Conservation (phyloP, 116 monocot genomes). For the Trichopus zeylanicus region DNA sequence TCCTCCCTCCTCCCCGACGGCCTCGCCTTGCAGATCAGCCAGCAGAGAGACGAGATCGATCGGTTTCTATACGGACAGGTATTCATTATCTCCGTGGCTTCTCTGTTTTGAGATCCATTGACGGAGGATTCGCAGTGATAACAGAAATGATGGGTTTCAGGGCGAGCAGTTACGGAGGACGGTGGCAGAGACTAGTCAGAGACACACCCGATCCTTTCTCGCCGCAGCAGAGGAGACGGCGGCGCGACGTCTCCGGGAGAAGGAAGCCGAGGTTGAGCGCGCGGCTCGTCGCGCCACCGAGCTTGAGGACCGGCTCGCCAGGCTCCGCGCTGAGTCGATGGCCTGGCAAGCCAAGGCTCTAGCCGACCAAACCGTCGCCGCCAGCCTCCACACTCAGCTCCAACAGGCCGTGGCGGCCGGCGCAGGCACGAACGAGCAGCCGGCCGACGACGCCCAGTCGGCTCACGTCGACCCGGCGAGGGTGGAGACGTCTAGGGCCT, state of each 20-base stretch:
- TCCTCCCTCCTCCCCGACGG: conserved; percentile 20
- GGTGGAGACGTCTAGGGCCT: conserved; percentile 16
- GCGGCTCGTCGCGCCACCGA: conserved; percentile 20
- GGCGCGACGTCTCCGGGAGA: conserved; percentile 24
- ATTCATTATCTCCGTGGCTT: not conserved
- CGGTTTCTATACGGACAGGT: conserved; percentile 55
- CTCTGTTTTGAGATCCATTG: not conserved
- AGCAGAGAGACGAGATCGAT: conserved; percentile 51
- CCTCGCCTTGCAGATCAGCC: conserved; percentile 31
- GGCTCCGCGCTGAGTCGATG: conserved; percentile 30
- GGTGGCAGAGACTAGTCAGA: conserved; percentile 27
- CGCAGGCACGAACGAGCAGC: conserved; percentile 2
- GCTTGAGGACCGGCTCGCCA: conserved; percentile 34
- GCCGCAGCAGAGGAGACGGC: conserved; percentile 22
- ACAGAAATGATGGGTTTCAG: conserved; percentile 9
- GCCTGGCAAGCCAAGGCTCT: conserved; percentile 50
- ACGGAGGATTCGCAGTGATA: not conserved
- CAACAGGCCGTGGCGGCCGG: conserved; percentile 23
- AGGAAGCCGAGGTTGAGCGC: conserved; percentile 35
- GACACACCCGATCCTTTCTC: conserved; percentile 23
- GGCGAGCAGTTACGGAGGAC: conserved; percentile 34
- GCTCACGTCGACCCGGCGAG: conserved; percentile 46
- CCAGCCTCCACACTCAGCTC: conserved; percentile 38
- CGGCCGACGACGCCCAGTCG: conserved; percentile 50
- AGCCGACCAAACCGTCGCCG: conserved; percentile 29